These are phyloP conservation scores for Alternaria arborescens DNA, from an alignment of 2,329 filamentous ascomycete species.

Conservation along the genomic window DNA sequence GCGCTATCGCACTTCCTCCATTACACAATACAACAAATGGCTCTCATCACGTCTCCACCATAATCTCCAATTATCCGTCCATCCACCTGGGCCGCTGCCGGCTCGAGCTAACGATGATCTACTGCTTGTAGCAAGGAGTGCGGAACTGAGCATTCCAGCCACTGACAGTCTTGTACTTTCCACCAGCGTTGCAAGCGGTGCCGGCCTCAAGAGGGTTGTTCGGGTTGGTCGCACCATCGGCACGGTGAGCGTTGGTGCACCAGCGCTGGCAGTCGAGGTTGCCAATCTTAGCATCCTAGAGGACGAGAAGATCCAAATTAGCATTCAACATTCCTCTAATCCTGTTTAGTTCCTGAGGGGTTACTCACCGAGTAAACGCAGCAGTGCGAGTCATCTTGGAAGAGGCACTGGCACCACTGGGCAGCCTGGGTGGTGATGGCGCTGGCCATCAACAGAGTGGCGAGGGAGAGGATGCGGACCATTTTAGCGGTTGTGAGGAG, in stretches of 20 bases:
- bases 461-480: slow-evolving; percentile 10
- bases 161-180: slow-evolving; percentile 11
- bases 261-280: slow-evolving; percentile 13
- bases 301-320: not conserved
- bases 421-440: slow-evolving; percentile 8
- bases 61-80: not conserved
- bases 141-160: slow-evolving; percentile 10
- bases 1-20: not conserved
- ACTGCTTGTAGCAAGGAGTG: slow-evolving; percentile 8
- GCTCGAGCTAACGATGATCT: slow-evolving; percentile 2
- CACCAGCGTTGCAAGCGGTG: slow-evolving; percentile 6
- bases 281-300: slow-evolving; percentile 2
- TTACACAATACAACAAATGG: not conserved
- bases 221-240: slow-evolving; percentile 3
- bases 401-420: slow-evolving; percentile 13
- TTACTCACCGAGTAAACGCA: slow-evolving; percentile 8
- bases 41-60: slow-evolving; percentile 3
- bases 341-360: not conserved
- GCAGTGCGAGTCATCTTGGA: slow-evolving; percentile 9
- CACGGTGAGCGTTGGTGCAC: slow-evolving; percentile 11
- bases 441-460: slow-evolving; percentile 6
- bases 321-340: not conserved
- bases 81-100: not conserved
- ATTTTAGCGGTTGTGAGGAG: slow-evolving; percentile 5
- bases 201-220: slow-evolving; percentile 11